These are phyloP conservation scores for Hibiscus syriacus DNA, from an alignment of 345 rosid species.

Conservation along the genomic window DNA sequence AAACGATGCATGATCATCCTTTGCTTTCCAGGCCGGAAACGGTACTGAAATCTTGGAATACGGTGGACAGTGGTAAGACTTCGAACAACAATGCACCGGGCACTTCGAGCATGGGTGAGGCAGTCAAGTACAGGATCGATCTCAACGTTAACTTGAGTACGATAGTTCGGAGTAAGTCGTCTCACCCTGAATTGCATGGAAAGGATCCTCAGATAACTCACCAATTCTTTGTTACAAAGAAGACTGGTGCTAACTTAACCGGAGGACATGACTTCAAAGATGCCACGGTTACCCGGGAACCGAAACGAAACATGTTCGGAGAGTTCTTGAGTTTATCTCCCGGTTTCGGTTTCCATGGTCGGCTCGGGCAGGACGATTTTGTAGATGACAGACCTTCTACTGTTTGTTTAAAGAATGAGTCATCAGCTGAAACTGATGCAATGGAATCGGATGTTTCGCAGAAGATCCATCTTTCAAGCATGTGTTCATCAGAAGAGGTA, in stretches of 20 bases:
- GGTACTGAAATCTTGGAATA: no score
- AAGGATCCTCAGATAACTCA: conserved; percentile 26
- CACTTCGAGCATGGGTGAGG: no score
- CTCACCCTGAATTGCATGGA: no score
- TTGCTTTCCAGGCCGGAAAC: conserved; percentile 14
- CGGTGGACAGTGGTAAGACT: no score
- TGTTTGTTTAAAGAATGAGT: conserved; percentile 35
- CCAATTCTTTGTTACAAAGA: conserved; percentile 31
- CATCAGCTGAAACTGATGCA: conserved; percentile 65
- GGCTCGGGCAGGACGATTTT: conserved; percentile 35
- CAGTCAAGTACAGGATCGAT: no score
- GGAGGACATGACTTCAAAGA: neutral
- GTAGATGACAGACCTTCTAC: conserved; percentile 5
- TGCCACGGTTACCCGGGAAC: conserved; percentile 25
- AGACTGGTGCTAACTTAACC: conserved; percentile 21
- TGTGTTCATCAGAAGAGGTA: conserved; percentile 46
- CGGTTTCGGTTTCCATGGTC: conserved; percentile 23
- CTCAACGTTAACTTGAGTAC: no score
- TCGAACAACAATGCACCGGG: no score
- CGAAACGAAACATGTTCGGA: conserved; percentile 36
- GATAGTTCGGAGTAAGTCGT: no score
- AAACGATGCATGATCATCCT: conserved; percentile 8
- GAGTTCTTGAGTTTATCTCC: conserved; percentile 44
- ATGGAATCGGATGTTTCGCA: conserved; percentile 56
- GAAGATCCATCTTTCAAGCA: conserved; percentile 41